Evolutionary conservation across 129 eudicot species (phyloP), one percentile per base, ranked within the genome.

Genomic region (Scalesia atractyloides): DNA sequence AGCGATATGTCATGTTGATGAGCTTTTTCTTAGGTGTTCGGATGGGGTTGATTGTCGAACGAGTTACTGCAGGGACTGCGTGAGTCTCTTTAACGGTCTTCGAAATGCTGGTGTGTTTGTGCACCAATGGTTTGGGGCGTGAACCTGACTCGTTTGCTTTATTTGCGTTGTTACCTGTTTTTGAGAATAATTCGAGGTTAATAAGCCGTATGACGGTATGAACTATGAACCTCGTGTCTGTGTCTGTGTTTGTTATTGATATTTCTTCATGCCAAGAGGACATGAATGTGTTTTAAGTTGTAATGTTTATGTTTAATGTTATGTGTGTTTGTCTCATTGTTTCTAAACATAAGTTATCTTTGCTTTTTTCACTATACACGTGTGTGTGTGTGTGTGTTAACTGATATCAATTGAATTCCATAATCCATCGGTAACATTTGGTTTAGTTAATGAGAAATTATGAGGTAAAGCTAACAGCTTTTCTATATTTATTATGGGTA

Each of bases 1-100:
- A 49, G 91, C 77, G 15, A 88, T 91, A 46, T 91, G 97, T 79
- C 87, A 57, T 57, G 86, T 91, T 2, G 96, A 91, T 70, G 97
- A 91, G 82, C 87, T 91, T 37, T 91, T 91, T 81, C 82, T 91
- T 33, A 82, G 73, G 13, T 91, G 95, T 47, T 70, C 89, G 0
- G 82, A 90, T 49, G 57, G 58, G 41, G 73, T 50, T 1, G 77
- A 86, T 68, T 89, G 89, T 47, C 37, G 64, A 30, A 52, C 44
- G 50, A 74, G 81, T 41, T 68, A 30, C 15, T 84, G 89, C 73
- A 90, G 70, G 63, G 86, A 84, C 75, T 84, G 91, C 61, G 50
- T 9, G 49, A 82, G 87, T 68, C 85, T 91, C 17, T 76, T 76
- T 49, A 69, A 56, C 59, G 77, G 93, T 72, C 87, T 91, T 56